phyloP scores from a whole-genome alignment of 139 green algal species.

The Choricystis sp. region DNA sequence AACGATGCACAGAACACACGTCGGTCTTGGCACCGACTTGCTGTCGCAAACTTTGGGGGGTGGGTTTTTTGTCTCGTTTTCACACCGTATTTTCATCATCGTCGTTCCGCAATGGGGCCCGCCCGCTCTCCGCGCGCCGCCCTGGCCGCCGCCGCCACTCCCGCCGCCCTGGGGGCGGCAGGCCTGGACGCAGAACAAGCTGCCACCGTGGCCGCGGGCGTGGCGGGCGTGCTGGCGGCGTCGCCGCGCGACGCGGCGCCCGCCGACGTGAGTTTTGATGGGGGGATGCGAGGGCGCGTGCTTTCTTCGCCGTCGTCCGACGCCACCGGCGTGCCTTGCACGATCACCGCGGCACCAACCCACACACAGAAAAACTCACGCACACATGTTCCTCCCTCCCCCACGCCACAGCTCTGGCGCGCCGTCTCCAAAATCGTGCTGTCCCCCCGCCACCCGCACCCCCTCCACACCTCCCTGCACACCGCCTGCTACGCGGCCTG shows the following conservation, averaged over 20 bases:
- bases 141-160: neutral
- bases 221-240: neutral
- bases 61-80: neutral
- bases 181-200: neutral
- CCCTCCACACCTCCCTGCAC: slow-evolving; percentile 31
- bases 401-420: slow-evolving; percentile 20
- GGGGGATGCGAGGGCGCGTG: neutral
- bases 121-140: neutral
- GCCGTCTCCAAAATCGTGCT: slow-evolving; percentile 21
- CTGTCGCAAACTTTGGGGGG: too few relatives aligned
- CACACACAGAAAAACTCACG: neutral
- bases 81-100: neutral
- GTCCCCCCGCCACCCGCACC: slow-evolving; percentile 29
- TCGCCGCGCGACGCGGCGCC: too few relatives aligned
- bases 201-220: neutral
- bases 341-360: neutral
- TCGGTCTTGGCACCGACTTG: neutral
- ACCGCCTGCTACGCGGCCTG: slow-evolving; percentile 21
- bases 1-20: neutral
- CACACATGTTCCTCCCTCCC: neutral
- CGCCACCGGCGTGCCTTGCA: too few relatives aligned
- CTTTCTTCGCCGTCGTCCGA: neutral
- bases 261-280: neutral
- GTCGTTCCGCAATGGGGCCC: neutral
- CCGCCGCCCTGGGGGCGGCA: neutral